Base-by-base conservation (phyloP, 257 asterid species). In the Echites panduratus region DNA sequence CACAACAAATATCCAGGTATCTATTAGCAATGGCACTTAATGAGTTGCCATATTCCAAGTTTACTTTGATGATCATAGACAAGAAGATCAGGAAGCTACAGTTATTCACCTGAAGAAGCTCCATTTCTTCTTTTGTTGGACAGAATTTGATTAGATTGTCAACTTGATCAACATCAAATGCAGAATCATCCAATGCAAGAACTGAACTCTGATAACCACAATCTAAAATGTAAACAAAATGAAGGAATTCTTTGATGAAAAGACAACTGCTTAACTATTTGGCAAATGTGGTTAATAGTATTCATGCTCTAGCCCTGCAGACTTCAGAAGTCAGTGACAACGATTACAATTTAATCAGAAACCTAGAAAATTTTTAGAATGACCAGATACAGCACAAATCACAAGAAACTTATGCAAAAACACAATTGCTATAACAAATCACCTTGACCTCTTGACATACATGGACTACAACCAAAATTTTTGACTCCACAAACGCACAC, bases 121-220 rank as follows among this genome's bases (percentile, higher is more conserved):
- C 96, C 66, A 83, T 86, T 75, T 92, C 98, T 75, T 90, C 96
- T 83, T 89, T 90, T 78, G 95, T 87, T 73, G 98, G 98, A 82
- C 97, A 90, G 84, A 88, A 92, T 71, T 90, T 90, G 73, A 92
- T 89, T 62, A 92, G 91, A 80, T 89, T 92, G 64, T 90, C 98
- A 50, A 92, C 95, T 82, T 90, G 98, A 80, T 92, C 98, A 53
- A 78, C 77, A 81, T 92, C 97, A 80, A 90, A 78, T 62, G 89
- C 85, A 43, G 89, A 85, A 82, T 86, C 96, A 77, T 92, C 97
- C 85, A 92, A 79, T n/a, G 91, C 85, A 78, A 92, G 96, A 76
- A 89, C 82, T 9, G 89, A 85, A 76, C 80, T 84, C 98, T 92
- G 91, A 61, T 22, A 66, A 74, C 17, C 45, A 75, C 68, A 65